Evolutionary conservation across 768 basidiomycete species (phyloP).

Genomic region (Russula abietina): DNA sequence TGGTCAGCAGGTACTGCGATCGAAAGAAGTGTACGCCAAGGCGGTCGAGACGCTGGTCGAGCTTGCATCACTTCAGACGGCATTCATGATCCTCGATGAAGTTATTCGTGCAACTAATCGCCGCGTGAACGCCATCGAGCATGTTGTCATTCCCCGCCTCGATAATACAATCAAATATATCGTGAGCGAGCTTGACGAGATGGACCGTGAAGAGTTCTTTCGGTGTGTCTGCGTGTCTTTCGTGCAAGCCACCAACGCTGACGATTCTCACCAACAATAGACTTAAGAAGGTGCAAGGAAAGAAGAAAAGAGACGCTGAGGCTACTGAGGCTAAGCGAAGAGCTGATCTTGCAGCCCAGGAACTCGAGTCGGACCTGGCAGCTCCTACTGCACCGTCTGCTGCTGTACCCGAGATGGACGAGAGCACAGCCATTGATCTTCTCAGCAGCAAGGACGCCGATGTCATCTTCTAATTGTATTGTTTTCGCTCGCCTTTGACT

Average conservation of each 20-base stretch:
- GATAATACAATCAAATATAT: constrained; percentile 99
- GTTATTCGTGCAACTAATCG: constrained; percentile 99
- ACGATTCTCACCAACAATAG: constrained; percentile 36
- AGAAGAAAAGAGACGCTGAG: constrained; percentile 80
- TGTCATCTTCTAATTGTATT: constrained; percentile 71
- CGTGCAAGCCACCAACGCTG: not conserved
- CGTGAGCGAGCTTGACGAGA: constrained; percentile 94
- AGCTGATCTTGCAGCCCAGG: constrained; percentile 14
- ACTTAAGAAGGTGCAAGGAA: constrained; percentile 94
- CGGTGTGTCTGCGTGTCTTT: constrained; percentile 42
- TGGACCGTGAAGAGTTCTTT: constrained; percentile 96
- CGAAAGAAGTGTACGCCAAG: constrained; percentile 97
- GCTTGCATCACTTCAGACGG: constrained; percentile 93
- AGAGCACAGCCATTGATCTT: constrained; percentile 47
- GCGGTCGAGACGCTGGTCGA: constrained; percentile 97
- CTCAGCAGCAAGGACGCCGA: constrained; percentile 86
- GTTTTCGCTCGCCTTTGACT: constrained; percentile 7
- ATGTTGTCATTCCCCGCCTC: constrained; percentile 89
- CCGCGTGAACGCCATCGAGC: constrained; percentile 97
- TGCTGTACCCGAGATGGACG: constrained; percentile 26
- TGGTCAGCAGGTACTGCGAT: constrained; percentile 89
- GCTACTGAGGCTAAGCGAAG: constrained; percentile 29
- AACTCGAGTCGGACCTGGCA: constrained; percentile 12
- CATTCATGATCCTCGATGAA: constrained; percentile 97
- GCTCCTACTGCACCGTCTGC: not conserved